A percentile compares a stretch with the other conserved stretches of the same genome.
Conservation (phyloP, 176 grass and related monocot genomes). For the Tillandsia leiboldiana region DNA sequence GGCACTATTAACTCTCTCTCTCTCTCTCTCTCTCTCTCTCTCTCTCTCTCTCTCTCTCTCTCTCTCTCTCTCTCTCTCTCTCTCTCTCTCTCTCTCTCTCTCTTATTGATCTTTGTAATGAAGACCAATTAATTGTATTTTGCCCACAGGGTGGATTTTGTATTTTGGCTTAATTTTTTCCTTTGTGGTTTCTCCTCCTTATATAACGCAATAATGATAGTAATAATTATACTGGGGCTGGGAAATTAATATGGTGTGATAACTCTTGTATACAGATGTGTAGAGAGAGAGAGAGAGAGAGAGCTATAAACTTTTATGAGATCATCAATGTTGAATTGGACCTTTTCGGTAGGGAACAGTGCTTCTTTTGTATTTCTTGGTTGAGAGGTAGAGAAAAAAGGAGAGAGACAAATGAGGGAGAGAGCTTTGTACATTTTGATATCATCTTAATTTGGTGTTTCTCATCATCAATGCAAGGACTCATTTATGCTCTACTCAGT, state of each 20-base stretch:
- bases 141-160: slow-evolving; percentile 29
- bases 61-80: not conserved
- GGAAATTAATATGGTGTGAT: slow-evolving; percentile 10
- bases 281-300: not conserved
- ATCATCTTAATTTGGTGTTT: not conserved
- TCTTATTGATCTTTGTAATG: slow-evolving; percentile 32
- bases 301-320: no score
- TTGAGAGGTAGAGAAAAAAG: slow-evolving; percentile 5
- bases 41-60: not conserved
- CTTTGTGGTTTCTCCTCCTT: slow-evolving; percentile 32
- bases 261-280: not conserved
- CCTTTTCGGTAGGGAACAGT: slow-evolving; percentile 25
- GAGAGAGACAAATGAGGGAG: slow-evolving; percentile 10
- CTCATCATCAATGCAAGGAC: not conserved
- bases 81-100: slow-evolving; percentile 2
- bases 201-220: slow-evolving; percentile 22
- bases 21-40: not conserved
- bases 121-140: slow-evolving; percentile 44
- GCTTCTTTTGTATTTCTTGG: slow-evolving; percentile 25
- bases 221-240: slow-evolving; percentile 1
- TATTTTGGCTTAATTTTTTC: slow-evolving; percentile 32
- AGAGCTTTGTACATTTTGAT: not conserved
- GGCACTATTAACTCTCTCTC: slow-evolving; percentile 27
- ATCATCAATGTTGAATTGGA: slow-evolving; percentile 4
- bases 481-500: not conserved